Conservation (phyloP, 2,329 filamentous ascomycete species). For the Fusarium dlaminii region DNA sequence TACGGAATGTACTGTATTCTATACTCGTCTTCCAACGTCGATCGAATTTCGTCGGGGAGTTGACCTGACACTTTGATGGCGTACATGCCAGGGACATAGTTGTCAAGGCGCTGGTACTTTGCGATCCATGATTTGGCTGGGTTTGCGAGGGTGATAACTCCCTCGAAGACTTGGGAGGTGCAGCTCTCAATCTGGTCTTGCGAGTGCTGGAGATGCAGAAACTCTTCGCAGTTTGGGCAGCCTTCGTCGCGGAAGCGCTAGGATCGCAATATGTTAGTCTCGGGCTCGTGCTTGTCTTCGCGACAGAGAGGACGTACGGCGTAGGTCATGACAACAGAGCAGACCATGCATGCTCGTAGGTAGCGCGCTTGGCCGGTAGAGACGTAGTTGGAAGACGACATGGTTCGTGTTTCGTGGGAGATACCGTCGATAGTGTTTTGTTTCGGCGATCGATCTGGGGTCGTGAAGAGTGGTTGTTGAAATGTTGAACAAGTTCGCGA, state of each 20-base stretch:
- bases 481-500: constrained; percentile 5
- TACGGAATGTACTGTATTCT: constrained; percentile 73
- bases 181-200: constrained; percentile 87
- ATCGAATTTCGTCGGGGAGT: constrained; percentile 71
- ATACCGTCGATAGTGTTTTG: not conserved
- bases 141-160: constrained; percentile 84
- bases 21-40: constrained; percentile 69
- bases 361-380: constrained; percentile 81
- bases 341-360: constrained; percentile 98
- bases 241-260: constrained; percentile 87
- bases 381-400: constrained; percentile 69
- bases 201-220: constrained; percentile 83
- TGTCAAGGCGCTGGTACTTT: constrained; percentile 93
- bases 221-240: constrained; percentile 96
- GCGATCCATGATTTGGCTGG: constrained; percentile 92
- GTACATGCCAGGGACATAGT: constrained; percentile 89
- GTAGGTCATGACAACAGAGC: constrained; percentile 89
- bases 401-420: constrained; percentile 26
- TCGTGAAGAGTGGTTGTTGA: constrained; percentile 3
- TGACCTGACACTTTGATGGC: constrained; percentile 93
- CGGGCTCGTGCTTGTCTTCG: not conserved
- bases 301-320: constrained; percentile 60
- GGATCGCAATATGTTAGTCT: constrained; percentile 17
- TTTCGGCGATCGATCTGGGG: not conserved
- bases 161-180: constrained; percentile 96